Evolutionary conservation across 805 yeast species (phyloP).

Genomic region (Teunomyces pallodes): DNA sequence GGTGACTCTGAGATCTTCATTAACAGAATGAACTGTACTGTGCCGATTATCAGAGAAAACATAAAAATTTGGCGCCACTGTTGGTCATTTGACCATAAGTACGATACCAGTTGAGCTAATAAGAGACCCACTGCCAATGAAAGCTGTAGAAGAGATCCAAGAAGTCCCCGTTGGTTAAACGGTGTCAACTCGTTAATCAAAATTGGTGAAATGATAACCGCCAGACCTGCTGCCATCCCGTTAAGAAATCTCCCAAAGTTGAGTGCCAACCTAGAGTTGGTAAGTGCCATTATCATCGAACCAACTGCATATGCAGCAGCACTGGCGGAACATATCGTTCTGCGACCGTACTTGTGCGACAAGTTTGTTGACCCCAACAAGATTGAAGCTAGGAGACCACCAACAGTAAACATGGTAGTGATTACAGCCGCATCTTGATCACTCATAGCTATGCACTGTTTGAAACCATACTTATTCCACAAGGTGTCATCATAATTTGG

Average conservation of each 20-base stretch:
- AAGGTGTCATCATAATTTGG: constrained; percentile 21
- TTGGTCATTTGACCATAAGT: constrained; percentile 31
- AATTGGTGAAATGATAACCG: constrained; percentile 41
- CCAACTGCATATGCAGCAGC: constrained; percentile 20
- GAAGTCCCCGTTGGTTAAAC: constrained; percentile 37
- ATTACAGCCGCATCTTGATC: constrained; percentile 21
- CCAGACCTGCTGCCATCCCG: constrained; percentile 40
- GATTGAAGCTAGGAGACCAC: constrained; percentile 33
- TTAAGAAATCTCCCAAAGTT: constrained; percentile 31
- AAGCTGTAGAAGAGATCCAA: constrained; percentile 39
- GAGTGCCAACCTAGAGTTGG: constrained; percentile 18
- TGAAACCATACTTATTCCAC: constrained; percentile 22
- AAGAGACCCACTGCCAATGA: constrained; percentile 40
- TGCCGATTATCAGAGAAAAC: constrained; percentile 22
- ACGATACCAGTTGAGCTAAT: constrained; percentile 30
- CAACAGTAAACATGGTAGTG: constrained; percentile 35
- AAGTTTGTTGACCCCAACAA: constrained; percentile 28
- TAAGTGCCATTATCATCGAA: constrained; percentile 23
- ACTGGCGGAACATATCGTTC: constrained; percentile 14
- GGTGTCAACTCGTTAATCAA: constrained; percentile 41
- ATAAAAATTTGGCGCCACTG: constrained; percentile 38
- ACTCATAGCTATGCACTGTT: constrained; percentile 30
- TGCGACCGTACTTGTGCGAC: constrained; percentile 24
- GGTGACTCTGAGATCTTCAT: constrained; percentile 40
- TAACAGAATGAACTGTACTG: constrained; percentile 27